Evolutionary conservation across 2,329 filamentous ascomycete genomes (phyloP).

Genomic region (Ascochyta koolunga): DNA sequence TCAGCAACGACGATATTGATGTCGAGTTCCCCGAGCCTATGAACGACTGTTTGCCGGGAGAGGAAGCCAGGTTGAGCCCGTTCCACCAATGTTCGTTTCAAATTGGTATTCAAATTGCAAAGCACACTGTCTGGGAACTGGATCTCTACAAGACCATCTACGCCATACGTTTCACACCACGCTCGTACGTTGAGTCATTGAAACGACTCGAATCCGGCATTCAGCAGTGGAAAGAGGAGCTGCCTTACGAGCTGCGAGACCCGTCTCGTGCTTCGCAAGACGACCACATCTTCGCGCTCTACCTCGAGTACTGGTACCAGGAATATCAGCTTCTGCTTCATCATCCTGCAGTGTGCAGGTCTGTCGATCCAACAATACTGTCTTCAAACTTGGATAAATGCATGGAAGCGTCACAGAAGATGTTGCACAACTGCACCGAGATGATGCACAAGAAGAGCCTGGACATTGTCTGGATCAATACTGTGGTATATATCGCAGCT

Average conservation of each 20-base stretch:
- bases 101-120: conserved; percentile 69
- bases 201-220: conserved; percentile 70
- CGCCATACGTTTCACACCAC: conserved; percentile 66
- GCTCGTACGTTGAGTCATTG: conserved; percentile 68
- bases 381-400: conserved; percentile 63
- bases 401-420: conserved; percentile 67
- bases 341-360: conserved; percentile 59
- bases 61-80: conserved; percentile 51
- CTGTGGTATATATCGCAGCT: conserved; percentile 73
- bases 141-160: conserved; percentile 81
- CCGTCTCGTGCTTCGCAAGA: conserved; percentile 53
- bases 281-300: conserved; percentile 56
- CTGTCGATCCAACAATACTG: conserved; percentile 64
- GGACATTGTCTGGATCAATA: conserved; percentile 80
- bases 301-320: conserved; percentile 56
- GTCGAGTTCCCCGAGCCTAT: conserved; percentile 75
- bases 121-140: conserved; percentile 69
- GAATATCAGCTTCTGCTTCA: conserved; percentile 59
- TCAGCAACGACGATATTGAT: conserved; percentile 77
- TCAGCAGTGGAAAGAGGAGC: conserved; percentile 65
- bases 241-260: conserved; percentile 67
- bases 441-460: conserved; percentile 70
- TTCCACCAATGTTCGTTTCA: conserved; percentile 69
- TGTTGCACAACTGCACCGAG: conserved; percentile 65
- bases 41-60: conserved; percentile 71